Percentiles rank a stretch among this genome's conserved stretches.
These are phyloP conservation scores for Torrubiellomyces zombiae DNA, from an alignment of 2,329 filamentous ascomycete genomes.

Conservation along the genomic window DNA sequence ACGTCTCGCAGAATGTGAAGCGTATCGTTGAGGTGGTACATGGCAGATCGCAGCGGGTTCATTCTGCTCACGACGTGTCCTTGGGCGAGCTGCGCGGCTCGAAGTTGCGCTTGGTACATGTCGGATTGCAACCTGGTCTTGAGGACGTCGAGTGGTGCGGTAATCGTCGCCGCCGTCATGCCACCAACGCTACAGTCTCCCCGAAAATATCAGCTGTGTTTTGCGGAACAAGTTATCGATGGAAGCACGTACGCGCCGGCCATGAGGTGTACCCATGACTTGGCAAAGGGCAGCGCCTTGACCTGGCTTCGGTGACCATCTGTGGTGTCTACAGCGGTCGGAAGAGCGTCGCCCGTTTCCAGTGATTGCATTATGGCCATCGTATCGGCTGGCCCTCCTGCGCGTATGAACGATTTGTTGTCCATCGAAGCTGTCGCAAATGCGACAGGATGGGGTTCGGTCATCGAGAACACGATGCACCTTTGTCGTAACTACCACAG, in stretches of 20 bases:
- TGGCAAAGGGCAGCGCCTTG: conserved; percentile 38
- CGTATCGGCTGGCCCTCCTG: conserved; percentile 15
- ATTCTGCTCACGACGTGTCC: conserved; percentile 30
- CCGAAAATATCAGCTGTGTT: no score
- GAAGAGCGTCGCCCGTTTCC: conserved; percentile 40
- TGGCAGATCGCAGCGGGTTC: conserved; percentile 46
- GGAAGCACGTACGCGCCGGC: conserved; percentile 60
- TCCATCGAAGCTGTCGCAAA: conserved; percentile 17
- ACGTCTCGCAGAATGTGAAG: conserved; percentile 72
- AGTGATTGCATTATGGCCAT: conserved; percentile 38
- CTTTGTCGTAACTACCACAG: no score
- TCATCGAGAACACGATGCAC: conserved; percentile 11
- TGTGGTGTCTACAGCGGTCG: conserved; percentile 25
- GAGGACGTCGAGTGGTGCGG: conserved; percentile 81
- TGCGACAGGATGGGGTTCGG: conserved; percentile 12
- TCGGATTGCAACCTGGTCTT: conserved; percentile 89
- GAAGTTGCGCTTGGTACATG: conserved; percentile 77
- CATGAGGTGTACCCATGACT: conserved; percentile 84
- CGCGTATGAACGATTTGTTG: conserved; percentile 12
- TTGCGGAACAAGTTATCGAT: no score
- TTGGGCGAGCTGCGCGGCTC: conserved; percentile 45
- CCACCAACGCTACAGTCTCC: conserved; percentile 56
- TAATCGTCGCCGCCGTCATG: conserved; percentile 85
- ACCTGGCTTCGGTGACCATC: conserved; percentile 14
- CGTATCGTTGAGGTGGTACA: conserved; percentile 70